Evolutionary conservation across 305 asterid species (phyloP).

Genomic region (Striga hermonthica): DNA sequence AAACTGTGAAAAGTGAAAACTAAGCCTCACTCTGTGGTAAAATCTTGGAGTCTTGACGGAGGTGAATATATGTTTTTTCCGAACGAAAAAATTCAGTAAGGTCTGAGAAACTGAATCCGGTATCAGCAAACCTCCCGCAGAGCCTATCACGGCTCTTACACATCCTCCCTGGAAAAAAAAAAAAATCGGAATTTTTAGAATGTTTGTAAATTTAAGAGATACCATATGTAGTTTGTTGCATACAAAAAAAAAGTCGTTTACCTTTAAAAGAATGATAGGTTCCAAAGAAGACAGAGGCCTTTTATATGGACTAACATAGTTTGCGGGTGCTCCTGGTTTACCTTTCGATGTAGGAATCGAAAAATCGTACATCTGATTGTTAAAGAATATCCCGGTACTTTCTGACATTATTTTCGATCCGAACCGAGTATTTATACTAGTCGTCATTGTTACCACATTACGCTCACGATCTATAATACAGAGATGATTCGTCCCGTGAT

Average conservation of each 20-base stretch:
- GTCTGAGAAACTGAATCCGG: too few species aligned
- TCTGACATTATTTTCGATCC: constrained; percentile 24
- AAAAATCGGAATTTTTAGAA: too few species aligned
- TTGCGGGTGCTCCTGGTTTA: constrained; percentile 24
- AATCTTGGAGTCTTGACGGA: too few species aligned
- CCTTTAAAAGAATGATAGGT: constrained; percentile 20
- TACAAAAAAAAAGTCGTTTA: neutral
- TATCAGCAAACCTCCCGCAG: too few species aligned
- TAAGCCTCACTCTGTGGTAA: too few species aligned
- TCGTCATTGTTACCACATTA: constrained; percentile 22
- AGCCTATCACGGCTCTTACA: too few species aligned
- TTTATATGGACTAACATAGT: constrained; percentile 16
- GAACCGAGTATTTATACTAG: constrained; percentile 9
- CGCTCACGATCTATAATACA: constrained; percentile 9
- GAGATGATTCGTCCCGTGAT: constrained; percentile 25
- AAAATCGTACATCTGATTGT: constrained; percentile 28
- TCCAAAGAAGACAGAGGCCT: constrained; percentile 28
- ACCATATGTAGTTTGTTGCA: too few species aligned
- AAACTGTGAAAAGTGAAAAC: too few species aligned
- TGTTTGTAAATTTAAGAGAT: too few species aligned
- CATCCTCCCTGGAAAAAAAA: too few species aligned
- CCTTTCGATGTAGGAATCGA: constrained; percentile 5
- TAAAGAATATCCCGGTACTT: constrained; percentile 27
- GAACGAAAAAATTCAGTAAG: too few species aligned
- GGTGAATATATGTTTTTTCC: too few species aligned